Base-by-base conservation (phyloP, 1,284 basidiomycete species). In the Cystobasidium sp. region DNA sequence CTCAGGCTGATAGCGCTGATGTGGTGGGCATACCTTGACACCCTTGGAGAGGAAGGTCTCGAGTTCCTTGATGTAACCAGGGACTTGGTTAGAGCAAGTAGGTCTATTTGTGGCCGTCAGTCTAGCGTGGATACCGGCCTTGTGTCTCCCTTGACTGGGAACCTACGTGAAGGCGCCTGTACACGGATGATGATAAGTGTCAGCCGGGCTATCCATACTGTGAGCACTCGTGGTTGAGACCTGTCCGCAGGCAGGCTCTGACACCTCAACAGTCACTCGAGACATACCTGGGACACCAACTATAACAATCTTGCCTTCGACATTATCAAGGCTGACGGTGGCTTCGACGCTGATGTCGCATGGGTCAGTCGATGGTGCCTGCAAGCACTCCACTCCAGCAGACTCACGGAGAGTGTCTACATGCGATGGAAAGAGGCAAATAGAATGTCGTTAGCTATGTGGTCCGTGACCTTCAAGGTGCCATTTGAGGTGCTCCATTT, bases 21-120 rank as follows among this genome's bases (percentile, higher is more conserved):
- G 16, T 22, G n/a, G 5, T 31, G 44, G 63, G 41, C 62, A 77
- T 59, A 71, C 67, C 59, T 78, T 65, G 63, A 81, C 75, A 18
- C 81, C 81, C 74, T 81, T 81, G 62, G 74, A 69, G n/a, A 68
- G 68, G 75, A 81, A 79, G 47, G 74, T 76, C n/a, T 77, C 64
- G 20, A 78, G 77, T 58, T 79, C 75, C 63, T 75, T 64, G 52
- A 81, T 73, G 79, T 81, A 81, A 68, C 79, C 80, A 10, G 80
- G 80, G n/a, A 81, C 80, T 52, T 81, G 80, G 39, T 75, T 77
- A 14, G 80, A 81, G 77, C 80, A 81, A 46, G 80, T 79, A 61
- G 78, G 75, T 44, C 75, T 76, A 67, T 37, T n/a, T 14, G 53
- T 6, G 16, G n/a, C 22, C 44, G 52, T 46, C 39, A 41, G 51